These are phyloP conservation scores for Cavenderia fasciculata DNA, from an alignment of 78 protist species.

Conservation along the genomic window DNA sequence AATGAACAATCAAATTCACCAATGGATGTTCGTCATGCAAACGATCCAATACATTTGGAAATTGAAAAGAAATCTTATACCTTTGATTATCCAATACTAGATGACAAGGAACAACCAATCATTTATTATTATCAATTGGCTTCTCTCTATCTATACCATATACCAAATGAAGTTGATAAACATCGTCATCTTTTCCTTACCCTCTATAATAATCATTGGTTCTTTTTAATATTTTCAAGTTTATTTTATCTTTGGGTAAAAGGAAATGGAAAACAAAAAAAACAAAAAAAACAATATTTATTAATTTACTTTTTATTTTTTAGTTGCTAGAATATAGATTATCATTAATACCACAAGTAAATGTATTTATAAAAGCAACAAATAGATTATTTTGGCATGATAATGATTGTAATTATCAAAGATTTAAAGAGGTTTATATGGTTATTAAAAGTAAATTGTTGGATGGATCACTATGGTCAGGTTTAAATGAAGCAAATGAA, in stretches of 20 bases:
- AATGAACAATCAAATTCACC: slow-evolving; percentile 7
- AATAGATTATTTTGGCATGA: slow-evolving; percentile 73
- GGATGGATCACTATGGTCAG: slow-evolving; percentile 44
- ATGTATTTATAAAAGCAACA: slow-evolving; percentile 58
- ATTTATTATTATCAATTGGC: slow-evolving; percentile 61
- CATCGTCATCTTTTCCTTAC: slow-evolving; percentile 43
- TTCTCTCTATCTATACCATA: slow-evolving; percentile 36
- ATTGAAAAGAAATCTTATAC: neutral
- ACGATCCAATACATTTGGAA: neutral
- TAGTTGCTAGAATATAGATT: slow-evolving; percentile 48
- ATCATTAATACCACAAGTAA: slow-evolving; percentile 63
- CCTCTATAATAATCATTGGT: slow-evolving; percentile 70
- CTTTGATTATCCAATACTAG: slow-evolving; percentile 48
- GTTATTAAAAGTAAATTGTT: slow-evolving; percentile 17
- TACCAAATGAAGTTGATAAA: slow-evolving; percentile 51
- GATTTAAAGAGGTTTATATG: slow-evolving; percentile 26
- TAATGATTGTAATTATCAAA: slow-evolving; percentile 15
- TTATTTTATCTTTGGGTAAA: slow-evolving; percentile 44
- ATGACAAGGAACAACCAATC: neutral
- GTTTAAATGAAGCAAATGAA: slow-evolving; percentile 27
- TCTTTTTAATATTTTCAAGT: slow-evolving; percentile 37
- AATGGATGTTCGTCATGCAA: neutral
- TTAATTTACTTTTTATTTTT: neutral
- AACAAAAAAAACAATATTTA: neutral
- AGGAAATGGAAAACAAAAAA: neutral